phyloP scores from a whole-genome alignment of 2,329 filamentous ascomycete genomes.

The Aspergillus luchuensis region DNA sequence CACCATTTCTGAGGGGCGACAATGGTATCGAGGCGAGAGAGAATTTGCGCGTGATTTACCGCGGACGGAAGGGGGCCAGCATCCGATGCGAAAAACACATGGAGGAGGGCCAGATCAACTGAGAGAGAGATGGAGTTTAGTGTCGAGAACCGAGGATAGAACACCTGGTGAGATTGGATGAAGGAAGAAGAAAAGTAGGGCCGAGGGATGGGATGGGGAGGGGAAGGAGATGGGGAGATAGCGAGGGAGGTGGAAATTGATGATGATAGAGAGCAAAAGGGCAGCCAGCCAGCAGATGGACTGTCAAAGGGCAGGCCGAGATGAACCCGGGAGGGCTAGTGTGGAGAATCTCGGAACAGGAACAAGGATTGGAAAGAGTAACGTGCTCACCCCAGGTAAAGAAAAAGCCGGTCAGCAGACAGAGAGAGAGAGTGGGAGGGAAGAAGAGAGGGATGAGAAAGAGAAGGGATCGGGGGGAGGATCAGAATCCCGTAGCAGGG shows the following conservation, averaged over 20 bases:
- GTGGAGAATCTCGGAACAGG: slow-evolving; percentile 30
- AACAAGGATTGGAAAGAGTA: slow-evolving; percentile 16
- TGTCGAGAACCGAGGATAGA: not conserved
- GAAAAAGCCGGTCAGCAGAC: slow-evolving; percentile 8
- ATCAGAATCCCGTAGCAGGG: not conserved
- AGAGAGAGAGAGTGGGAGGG: slow-evolving; percentile 1
- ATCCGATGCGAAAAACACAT: slow-evolving; percentile 40
- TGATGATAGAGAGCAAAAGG: slow-evolving; percentile 18
- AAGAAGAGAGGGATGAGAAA: not conserved
- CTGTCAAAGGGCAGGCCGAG: slow-evolving; percentile 23
- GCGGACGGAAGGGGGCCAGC: slow-evolving; percentile 30
- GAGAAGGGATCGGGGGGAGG: not conserved
- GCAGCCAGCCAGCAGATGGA: slow-evolving; percentile 17
- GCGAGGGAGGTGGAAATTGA: slow-evolving; percentile 17
- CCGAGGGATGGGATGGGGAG: slow-evolving; percentile 6
- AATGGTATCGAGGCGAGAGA: slow-evolving; percentile 15
- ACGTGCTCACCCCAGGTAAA: slow-evolving; percentile 8
- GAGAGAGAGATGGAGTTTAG: slow-evolving; percentile 14
- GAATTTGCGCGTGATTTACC: slow-evolving; percentile 31
- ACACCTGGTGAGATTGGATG: slow-evolving; percentile 19
- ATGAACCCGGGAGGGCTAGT: slow-evolving; percentile 28
- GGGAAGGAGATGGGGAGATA: slow-evolving; percentile 9
- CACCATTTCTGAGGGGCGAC: slow-evolving; percentile 43
- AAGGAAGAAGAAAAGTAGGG: slow-evolving; percentile 7
- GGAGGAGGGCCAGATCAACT: slow-evolving; percentile 28